Evolutionary conservation across 371 early-diverging fungal species (phyloP), one percentile per base, ranked within the genome.

Genomic region (Apophysomyces trapeziformis): DNA sequence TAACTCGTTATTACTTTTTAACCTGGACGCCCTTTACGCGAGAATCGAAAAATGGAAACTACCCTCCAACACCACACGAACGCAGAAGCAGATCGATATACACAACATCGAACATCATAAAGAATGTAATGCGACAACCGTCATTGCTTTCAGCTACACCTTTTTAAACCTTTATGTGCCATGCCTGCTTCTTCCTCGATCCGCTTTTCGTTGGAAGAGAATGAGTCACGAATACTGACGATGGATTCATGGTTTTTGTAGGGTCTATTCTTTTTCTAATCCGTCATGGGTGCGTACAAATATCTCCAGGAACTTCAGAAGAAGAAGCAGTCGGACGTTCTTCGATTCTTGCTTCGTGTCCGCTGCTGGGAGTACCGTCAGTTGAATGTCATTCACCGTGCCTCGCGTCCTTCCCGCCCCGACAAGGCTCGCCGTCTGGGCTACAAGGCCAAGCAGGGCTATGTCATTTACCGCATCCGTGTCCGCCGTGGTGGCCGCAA

Each of bases 341-440:
- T 98, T 89, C 94, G 99, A 80, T 99, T 99, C 91, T 90, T 99
- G 73, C 90, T 95, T 71, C 95, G 99, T 79, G 92, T 99, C 58
- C 88, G 99, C 80, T 93, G 95, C 89, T 99, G 99, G 97, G 99
- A 99, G 86, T 99, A 92, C 93, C 88, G 96, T 90, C 99, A 99
- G 85, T 88, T 96, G 83, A 93, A 95, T 82, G 94, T 92, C 66
- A 93, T 99, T 77, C 98, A 98, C 91, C 93, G 97, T 75, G 99
- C 98, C 60, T 94, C 96, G 61, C 95, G 97, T 79, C 98, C 99
- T 60, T 95, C 98, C 64, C 97, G 97, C 83, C 96, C 98, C 69
- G 99, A 99, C 84, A 97, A 98, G 92, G 99, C 99, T 63, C 93
- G 99, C 77, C 96, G 96, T 75, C 89, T 99, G 65, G 99, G 99